A percentile compares a stretch with the other conserved stretches of the same genome.
These are phyloP conservation scores for Drechslera avenae DNA, from an alignment of 2,329 filamentous ascomycete species.

Conservation along the genomic window DNA sequence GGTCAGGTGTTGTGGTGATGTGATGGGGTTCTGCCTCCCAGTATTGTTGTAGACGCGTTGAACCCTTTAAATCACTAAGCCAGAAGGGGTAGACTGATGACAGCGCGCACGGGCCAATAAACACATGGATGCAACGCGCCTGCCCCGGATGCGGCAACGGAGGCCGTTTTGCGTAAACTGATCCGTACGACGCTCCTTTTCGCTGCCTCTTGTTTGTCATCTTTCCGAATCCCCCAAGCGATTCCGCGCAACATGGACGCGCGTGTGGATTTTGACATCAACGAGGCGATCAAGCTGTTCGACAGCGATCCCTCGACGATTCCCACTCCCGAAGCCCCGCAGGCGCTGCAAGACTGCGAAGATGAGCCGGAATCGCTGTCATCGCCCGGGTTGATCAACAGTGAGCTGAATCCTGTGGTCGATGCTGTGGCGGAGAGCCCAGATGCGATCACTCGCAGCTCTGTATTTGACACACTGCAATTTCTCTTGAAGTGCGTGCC, in stretches of 20 bases:
- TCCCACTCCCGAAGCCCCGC: slow-evolving; percentile 82
- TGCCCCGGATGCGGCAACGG: slow-evolving; percentile 15
- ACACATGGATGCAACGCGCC: slow-evolving; percentile 26
- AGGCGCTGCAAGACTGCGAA: slow-evolving; percentile 86
- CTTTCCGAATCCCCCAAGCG: slow-evolving; percentile 15
- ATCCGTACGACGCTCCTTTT: slow-evolving; percentile 19
- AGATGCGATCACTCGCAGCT: slow-evolving; percentile 79
- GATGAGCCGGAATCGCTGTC: slow-evolving; percentile 85
- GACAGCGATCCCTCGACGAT: slow-evolving; percentile 89
- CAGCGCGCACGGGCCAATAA: slow-evolving; percentile 18
- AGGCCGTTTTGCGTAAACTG: slow-evolving; percentile 19
- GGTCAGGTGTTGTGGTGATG: slow-evolving; percentile 17
- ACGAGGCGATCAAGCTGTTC: slow-evolving; percentile 94
- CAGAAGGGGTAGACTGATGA: slow-evolving; percentile 21
- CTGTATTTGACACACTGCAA: slow-evolving; percentile 88
- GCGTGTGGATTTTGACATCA: slow-evolving; percentile 85
- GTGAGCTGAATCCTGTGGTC: slow-evolving; percentile 86
- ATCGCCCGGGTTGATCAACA: slow-evolving; percentile 74
- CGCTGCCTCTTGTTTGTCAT: slow-evolving; percentile 22
- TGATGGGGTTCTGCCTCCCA: slow-evolving; percentile 8
- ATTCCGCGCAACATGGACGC: slow-evolving; percentile 64
- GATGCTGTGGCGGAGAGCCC: slow-evolving; percentile 91
- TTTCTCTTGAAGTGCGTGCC: slow-evolving; percentile 93
- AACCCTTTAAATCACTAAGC: slow-evolving; percentile 13
- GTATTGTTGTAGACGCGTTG: slow-evolving; percentile 18